Conservation (phyloP, 257 asterid species). For the Lantana camara region DNA sequence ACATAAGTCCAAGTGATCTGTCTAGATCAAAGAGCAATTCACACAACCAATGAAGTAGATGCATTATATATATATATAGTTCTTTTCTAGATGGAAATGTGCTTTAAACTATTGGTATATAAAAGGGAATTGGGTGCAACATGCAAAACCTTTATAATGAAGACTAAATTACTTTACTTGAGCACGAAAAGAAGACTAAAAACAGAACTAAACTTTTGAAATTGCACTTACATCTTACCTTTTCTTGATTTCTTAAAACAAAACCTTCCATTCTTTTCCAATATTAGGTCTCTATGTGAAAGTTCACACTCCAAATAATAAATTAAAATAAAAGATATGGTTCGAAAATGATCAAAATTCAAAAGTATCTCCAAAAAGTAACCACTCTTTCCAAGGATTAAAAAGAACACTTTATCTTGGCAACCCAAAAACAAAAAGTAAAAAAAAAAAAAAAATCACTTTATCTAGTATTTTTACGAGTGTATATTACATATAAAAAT, state of each 20-base stretch:
- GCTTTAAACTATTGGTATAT: neutral
- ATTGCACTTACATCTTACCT: neutral
- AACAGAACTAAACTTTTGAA: slow-evolving; percentile 8
- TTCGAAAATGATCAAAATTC: neutral
- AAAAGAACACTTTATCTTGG: neutral
- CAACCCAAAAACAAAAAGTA: too few species aligned
- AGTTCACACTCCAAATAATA: neutral
- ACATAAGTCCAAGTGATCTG: slow-evolving; percentile 13
- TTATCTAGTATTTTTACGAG: neutral
- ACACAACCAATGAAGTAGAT: slow-evolving; percentile 18
- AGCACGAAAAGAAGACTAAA: neutral
- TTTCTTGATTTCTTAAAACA: slow-evolving; percentile 9
- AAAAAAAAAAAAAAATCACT: too few species aligned
- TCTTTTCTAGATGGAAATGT: slow-evolving; percentile 24
- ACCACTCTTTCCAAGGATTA: neutral
- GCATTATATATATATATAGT: neutral
- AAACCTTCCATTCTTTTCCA: neutral
- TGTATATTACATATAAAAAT: too few species aligned
- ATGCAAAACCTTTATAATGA: too few species aligned
- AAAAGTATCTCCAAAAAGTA: too few species aligned
- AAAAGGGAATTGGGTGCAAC: slow-evolving; percentile 22
- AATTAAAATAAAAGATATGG: neutral
- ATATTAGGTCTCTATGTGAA: neutral
- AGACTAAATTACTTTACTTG: slow-evolving; percentile 1
- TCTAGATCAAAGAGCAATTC: slow-evolving; percentile 5